Evolutionary conservation across 495 filamentous ascomycete species (phyloP), one percentile per base, ranked within the genome.

Genomic region (Penicillium nucicola): DNA sequence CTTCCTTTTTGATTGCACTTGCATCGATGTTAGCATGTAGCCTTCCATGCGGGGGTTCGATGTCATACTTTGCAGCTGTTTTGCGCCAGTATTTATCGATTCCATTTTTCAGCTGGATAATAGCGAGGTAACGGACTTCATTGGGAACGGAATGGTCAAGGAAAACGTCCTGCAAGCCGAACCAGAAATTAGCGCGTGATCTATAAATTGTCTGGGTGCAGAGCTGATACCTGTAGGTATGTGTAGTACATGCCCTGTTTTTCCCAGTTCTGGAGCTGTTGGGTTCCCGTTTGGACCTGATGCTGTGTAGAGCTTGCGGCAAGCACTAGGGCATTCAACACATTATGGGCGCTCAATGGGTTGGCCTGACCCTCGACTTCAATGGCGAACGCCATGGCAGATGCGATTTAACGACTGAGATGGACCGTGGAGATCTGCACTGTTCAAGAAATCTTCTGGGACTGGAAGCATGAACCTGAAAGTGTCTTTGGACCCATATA

Each of bases 101-200:
- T 20, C 90, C 93, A 66, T 97, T 96, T 65, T 97, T 97, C 45
- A 98, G 73, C 61, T 95, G 88, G 52, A 96, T 97, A 42, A 96
- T 84, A 14, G 90, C 84, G n/a, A 96, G 80, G 64, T 93, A 89
- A 42, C 93, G 86, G 35, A 89, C 78, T 56, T 92, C 84, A 12
- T 77, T 59, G 10, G 90, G 88, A 1, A 92, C 72, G 5, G 78
- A 78, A 36, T 83, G 82, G 67, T 96, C 87, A 39, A 95, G 70
- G 62, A 89, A 96, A 6, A 86, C 78, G 47, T 85, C 81, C 86
- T 95, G 53, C 37, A 11, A 22, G 39, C 13, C 19, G 50, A 8
- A 39, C 35, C 19, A 10, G 19, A 19, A 51, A n/a, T 52, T 22
- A 47, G 18, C 32, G 28, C 35, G 19, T 17, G 45, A 33, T 53